Percentiles rank a stretch among this genome's conserved stretches.
These are phyloP conservation scores for Pythium graminicola DNA, from an alignment of 352 stramenopile species.

Conservation along the genomic window DNA sequence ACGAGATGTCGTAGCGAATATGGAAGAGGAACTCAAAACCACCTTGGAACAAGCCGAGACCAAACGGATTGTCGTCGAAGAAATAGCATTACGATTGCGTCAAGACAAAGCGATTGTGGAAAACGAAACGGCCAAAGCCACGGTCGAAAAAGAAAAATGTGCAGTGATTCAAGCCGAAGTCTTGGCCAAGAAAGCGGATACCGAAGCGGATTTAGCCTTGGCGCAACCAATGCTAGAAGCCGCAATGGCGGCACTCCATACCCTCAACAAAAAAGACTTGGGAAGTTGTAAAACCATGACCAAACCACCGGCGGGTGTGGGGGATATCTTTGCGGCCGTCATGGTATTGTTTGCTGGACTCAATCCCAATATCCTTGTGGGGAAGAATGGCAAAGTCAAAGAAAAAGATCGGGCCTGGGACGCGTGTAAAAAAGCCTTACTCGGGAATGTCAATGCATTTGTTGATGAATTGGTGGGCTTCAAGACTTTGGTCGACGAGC, in stretches of 20 bases:
- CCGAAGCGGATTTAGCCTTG: constrained; percentile 62
- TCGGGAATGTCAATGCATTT: constrained; percentile 91
- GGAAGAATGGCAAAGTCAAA: constrained; percentile 93
- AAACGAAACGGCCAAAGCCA: constrained; percentile 87
- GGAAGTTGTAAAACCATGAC: constrained; percentile 91
- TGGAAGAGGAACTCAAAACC: constrained; percentile 88
- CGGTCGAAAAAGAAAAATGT: constrained; percentile 88
- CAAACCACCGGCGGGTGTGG: constrained; percentile 83
- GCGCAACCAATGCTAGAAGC: constrained; percentile 79
- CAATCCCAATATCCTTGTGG: constrained; percentile 59
- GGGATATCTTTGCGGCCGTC: constrained; percentile 79
- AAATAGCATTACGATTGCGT: constrained; percentile 86
- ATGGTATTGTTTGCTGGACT: constrained; percentile 69
- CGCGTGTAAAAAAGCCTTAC: constrained; percentile 87
- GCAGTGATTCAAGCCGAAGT: constrained; percentile 91
- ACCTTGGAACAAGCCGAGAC: constrained; percentile 89
- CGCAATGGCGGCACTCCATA: constrained; percentile 86
- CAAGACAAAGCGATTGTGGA: constrained; percentile 92
- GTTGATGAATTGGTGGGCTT: constrained; percentile 89
- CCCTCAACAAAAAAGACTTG: constrained; percentile 87
- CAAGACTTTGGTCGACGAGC: constrained; percentile 57
- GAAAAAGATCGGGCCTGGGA: constrained; percentile 93
- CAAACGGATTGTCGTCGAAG: constrained; percentile 91
- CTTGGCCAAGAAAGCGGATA: constrained; percentile 82
- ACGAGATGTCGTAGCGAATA: constrained; percentile 83